Percentiles rank a stretch among this genome's conserved stretches.
phyloP scores from a whole-genome alignment of 148 eudicot genomes.

The Rhododendron mucronatum region DNA sequence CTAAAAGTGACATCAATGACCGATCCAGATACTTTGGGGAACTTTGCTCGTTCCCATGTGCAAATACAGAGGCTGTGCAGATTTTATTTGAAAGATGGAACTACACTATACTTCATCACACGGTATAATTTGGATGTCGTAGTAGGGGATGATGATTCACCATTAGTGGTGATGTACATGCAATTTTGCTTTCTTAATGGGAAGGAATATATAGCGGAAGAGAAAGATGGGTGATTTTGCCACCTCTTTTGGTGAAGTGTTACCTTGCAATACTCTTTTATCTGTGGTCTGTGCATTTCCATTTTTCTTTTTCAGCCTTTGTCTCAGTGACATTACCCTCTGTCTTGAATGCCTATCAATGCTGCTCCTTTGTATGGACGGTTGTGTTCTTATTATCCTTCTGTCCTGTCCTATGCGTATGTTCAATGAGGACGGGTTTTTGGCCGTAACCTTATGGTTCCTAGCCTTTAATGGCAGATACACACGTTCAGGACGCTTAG shows the following conservation, averaged over 20 bases:
- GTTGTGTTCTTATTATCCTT: background rate
- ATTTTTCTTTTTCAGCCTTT: background rate
- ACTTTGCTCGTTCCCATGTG: background rate
- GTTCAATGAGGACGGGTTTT: background rate
- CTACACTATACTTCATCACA: background rate
- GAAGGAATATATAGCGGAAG: background rate
- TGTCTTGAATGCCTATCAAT: background rate
- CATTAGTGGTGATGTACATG: background rate
- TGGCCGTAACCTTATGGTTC: background rate
- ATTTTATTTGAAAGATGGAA: background rate
- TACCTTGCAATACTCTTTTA: background rate
- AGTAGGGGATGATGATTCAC: background rate
- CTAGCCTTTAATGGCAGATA: background rate
- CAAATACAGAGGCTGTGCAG: background rate
- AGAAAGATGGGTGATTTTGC: background rate
- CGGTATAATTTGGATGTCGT: background rate
- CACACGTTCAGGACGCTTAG: background rate
- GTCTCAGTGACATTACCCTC: background rate
- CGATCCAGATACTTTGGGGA: background rate
- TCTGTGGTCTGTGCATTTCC: background rate
- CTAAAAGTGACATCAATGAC: conserved; percentile 1
- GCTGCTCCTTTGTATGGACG: background rate
- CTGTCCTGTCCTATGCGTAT: background rate
- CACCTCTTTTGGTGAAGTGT: background rate
- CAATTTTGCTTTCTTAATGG: background rate